Base-by-base conservation (phyloP, 352 stramenopile species). In the Pythium rhizo-oryzae region DNA sequence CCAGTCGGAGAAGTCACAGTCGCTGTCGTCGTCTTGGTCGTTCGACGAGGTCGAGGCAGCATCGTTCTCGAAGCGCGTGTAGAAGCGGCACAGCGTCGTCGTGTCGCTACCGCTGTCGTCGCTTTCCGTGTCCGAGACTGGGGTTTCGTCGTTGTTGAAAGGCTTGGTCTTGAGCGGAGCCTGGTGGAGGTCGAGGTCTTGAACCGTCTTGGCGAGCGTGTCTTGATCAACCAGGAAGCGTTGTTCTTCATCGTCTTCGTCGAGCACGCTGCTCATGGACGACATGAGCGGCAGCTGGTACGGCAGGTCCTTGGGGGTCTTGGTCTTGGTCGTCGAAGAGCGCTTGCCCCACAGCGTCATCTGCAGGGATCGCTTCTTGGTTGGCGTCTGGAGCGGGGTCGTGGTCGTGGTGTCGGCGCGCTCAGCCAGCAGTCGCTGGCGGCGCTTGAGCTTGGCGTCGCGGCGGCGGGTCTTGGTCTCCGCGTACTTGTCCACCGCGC, bases 121-220 rank as follows among this genome's bases (percentile, higher is more conserved):
- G n/a, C 70, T 77, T 24, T 77, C 70, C 6, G 70, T 77, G 33
- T 77, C 70, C 4, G 65, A 74, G 24, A 77, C 35, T 16, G 55
- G 59, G 28, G 71, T 65, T 16, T 69, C 54, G 4, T n/a, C n/a
- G n/a, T n/a, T n/a, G n/a, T 24, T 41, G 4, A 60, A 8, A 0
- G 13, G 57, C 37, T 69, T 67, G 51, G 58, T 59, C 65, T 71
- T 71, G 58, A 63, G 51, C 49, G 63, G 51, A 41, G 35, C 51
- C 35, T 61, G 57, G 50, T n/a, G n/a, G n/a, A n/a, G n/a, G n/a
- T 19, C 59, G 16, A 62, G 1, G 41, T 33, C 23, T 30, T 44
- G 30, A 21, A 50, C 19, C 25, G 51, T 28, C 33, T 9, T 71
- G 46, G 18, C 46, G 44, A 30, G 0, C 13, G 39, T 49, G 18